A percentile compares a stretch with the other conserved stretches of the same genome.
phyloP scores from a whole-genome alignment of 495 filamentous ascomycete genomes.

The Penicillium waksmanii region DNA sequence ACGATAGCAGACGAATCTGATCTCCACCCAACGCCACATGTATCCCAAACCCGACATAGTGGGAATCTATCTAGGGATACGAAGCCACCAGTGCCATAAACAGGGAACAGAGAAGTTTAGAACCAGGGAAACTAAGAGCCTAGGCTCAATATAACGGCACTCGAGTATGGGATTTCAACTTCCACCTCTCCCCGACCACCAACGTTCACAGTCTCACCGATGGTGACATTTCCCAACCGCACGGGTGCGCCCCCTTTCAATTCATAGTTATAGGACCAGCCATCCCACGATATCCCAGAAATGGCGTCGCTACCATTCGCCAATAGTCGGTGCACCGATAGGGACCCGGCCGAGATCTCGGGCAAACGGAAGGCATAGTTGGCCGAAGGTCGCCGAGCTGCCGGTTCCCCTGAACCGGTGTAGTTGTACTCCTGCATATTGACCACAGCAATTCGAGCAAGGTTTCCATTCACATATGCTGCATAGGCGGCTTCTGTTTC shows the following conservation, averaged over 20 bases:
- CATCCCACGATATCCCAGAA: slow-evolving; percentile 64
- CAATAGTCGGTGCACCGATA: slow-evolving; percentile 50
- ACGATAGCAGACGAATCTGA: not conserved
- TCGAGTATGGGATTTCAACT: slow-evolving; percentile 54
- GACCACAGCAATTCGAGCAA: slow-evolving; percentile 57
- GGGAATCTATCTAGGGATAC: too few relatives aligned
- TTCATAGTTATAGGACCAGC: slow-evolving; percentile 66
- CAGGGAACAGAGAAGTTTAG: too few relatives aligned
- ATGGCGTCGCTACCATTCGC: slow-evolving; percentile 69
- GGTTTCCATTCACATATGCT: slow-evolving; percentile 49
- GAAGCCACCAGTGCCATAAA: too few relatives aligned
- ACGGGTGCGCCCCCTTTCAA: slow-evolving; percentile 58
- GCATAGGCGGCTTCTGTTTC: slow-evolving; percentile 61
- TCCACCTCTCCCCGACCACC: slow-evolving; percentile 42
- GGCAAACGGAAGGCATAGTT: slow-evolving; percentile 54
- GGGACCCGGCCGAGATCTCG: slow-evolving; percentile 15
- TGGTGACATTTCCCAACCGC: slow-evolving; percentile 59
- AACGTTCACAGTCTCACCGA: slow-evolving; percentile 53
- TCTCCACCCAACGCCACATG: not conserved
- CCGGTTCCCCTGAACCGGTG: slow-evolving; percentile 35
- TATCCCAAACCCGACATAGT: not conserved
- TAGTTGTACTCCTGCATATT: slow-evolving; percentile 66
- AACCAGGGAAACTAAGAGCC: not conserved
- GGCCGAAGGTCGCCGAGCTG: slow-evolving; percentile 27
- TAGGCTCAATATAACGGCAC: slow-evolving; percentile 47